These are phyloP conservation scores for Mortierella polycephala DNA, from an alignment of 371 early-diverging fungal species.

Conservation along the genomic window DNA sequence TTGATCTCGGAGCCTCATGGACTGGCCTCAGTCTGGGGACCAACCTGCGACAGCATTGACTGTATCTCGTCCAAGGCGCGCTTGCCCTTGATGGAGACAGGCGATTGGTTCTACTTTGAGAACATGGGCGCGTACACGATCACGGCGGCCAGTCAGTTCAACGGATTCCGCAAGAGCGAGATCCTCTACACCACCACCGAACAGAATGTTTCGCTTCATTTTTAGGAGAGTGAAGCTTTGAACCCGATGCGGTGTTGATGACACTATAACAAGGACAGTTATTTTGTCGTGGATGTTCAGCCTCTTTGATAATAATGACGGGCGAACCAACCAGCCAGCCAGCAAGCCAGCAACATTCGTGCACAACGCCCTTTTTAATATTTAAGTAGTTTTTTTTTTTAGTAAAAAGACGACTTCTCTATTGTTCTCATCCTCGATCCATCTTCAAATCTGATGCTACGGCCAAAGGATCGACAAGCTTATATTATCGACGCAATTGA, in stretches of 20 bases:
- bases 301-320: background rate
- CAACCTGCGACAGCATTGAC: constrained; percentile 98
- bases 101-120: constrained; percentile 96
- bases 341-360: background rate
- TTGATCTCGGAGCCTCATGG: constrained; percentile 31
- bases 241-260: constrained; percentile 7
- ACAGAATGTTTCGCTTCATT: constrained; percentile 35
- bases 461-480: too few relatives aligned
- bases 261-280: constrained; percentile 23
- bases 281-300: constrained; percentile 7
- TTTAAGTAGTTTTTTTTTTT: background rate
- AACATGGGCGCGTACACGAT: constrained; percentile 98
- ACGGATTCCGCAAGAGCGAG: constrained; percentile 89
- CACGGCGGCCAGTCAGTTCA: constrained; percentile 89
- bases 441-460: too few relatives aligned
- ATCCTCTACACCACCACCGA: constrained; percentile 90
- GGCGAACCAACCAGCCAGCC: constrained; percentile 5
- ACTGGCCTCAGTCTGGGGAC: constrained; percentile 87
- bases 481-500: background rate
- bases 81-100: constrained; percentile 89
- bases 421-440: background rate
- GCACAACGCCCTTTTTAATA: too few relatives aligned
- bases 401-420: background rate
- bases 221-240: constrained; percentile 12
- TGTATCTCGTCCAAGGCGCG: constrained; percentile 77